Percentiles rank a stretch among this genome's conserved stretches.
Evolutionary conservation across 257 asterid genomes (phyloP).

Genomic region (Thymus quinquecostatus): DNA sequence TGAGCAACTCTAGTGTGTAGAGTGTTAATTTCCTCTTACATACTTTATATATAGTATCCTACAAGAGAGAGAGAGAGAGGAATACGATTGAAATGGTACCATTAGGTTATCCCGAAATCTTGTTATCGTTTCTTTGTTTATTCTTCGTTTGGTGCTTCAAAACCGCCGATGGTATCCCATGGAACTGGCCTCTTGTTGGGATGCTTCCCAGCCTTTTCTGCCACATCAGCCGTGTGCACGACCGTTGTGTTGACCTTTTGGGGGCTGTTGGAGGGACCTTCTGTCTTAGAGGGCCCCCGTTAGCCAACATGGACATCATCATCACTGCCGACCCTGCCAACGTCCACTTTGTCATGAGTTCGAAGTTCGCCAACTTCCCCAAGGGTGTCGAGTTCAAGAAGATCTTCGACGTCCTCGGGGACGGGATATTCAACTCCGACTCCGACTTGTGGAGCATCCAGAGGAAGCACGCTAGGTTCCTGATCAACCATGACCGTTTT

Average conservation of each 20-base stretch:
- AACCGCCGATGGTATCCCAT: conserved; percentile 36
- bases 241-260: conserved; percentile 33
- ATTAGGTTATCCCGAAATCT: conserved; percentile 40
- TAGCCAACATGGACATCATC: conserved; percentile 43
- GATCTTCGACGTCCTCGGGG: conserved; percentile 55
- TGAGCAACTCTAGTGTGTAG: neutral
- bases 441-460: conserved; percentile 52
- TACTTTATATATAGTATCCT: neutral
- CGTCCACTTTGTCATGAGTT: conserved; percentile 61
- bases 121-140: conserved; percentile 33
- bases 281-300: conserved; percentile 38
- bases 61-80: too few relatives aligned
- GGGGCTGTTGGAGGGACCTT: conserved; percentile 38
- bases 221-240: conserved; percentile 45
- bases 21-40: neutral
- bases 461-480: conserved; percentile 49
- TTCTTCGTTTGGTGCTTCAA: conserved; percentile 29
- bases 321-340: conserved; percentile 56
- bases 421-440: conserved; percentile 60
- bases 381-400: conserved; percentile 53
- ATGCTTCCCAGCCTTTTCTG: conserved; percentile 45
- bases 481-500: conserved; percentile 47
- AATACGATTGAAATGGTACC: conserved; percentile 28
- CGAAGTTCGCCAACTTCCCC: conserved; percentile 53
- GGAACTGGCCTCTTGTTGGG: conserved; percentile 54